Conservation (phyloP, 164 flowering plant genomes). For the Taxillus chinensis region DNA sequence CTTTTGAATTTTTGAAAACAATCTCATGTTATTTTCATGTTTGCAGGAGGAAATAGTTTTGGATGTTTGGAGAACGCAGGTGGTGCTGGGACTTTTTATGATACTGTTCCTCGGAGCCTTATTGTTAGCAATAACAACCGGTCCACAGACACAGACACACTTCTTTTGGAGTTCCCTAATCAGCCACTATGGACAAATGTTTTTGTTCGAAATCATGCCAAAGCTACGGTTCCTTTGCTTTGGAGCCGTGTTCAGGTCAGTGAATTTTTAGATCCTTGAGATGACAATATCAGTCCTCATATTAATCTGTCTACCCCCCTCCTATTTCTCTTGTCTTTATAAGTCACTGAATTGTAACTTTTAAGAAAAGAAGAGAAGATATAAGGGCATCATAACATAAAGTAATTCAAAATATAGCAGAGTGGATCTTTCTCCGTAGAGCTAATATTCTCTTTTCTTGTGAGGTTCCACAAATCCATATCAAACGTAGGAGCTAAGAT, state of each 20-base stretch:
- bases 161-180: conserved; percentile 83
- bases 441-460: no score
- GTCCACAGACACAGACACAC: conserved; percentile 86
- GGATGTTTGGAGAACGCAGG: conserved; percentile 84
- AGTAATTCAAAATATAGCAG: no score
- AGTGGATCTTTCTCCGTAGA: no score
- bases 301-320: neutral
- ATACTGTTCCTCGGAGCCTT: conserved; percentile 83
- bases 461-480: no score
- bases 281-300: neutral
- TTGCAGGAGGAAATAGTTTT: conserved; percentile 80
- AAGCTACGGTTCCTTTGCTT: conserved; percentile 81
- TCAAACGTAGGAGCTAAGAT: no score
- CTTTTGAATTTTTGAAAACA: neutral
- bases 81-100: conserved; percentile 95
- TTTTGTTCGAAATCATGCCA: conserved; percentile 60
- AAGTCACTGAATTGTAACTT: no score
- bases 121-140: conserved; percentile 63
- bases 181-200: conserved; percentile 92
- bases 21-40: neutral
- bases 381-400: no score
- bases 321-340: neutral
- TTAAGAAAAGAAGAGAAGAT: no score
- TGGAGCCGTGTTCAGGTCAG: conserved; percentile 99
- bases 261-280: neutral